Evolutionary conservation across 176 grass and related monocot species (phyloP), one percentile per base, ranked within the genome.

Genomic region (Bromus sterilis): DNA sequence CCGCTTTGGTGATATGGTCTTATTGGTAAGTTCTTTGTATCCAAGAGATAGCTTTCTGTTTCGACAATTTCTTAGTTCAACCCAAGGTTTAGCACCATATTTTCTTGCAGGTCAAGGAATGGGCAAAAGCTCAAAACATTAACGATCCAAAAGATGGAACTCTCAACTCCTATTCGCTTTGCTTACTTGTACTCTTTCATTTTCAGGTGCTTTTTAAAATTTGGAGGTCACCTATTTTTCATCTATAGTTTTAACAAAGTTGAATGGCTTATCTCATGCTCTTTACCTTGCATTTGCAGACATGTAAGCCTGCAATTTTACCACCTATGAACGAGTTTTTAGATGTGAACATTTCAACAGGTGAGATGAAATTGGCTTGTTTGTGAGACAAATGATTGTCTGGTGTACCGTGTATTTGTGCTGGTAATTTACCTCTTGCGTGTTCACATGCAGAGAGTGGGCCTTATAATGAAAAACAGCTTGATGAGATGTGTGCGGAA

Each of bases 71-170:
- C 80, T 80, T 85, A 67, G 51, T 72, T 33, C 39, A 76, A 13
- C 15, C 4, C 51, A 51, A n/a, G n/a, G n/a, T n/a, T n/a, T n/a
- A n/a, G n/a, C n/a, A n/a, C n/a, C n/a, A n/a, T n/a, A n/a, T n/a
- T n/a, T n/a, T 24, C 16, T 16, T 91, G 59, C 88, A 98, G 95
- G 87, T 89, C 32, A 98, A 98, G 78, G 95, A 94, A 86, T 98
- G 95, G 92, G 95, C 95, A 12, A 98, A 98, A 92, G 86, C 92
- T 71, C 92, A 94, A 84, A 82, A 88, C 40, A 98, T 98, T 18
- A 98, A 98, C 37, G 88, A 98, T 86, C 83, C 95, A 11, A 98
- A 98, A 78, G 37, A 61, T 51, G 95, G 95, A 20, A 89, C 90
- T 73, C 76, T 98, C 2, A 98, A 98, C 79, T 94, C 95, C 28